Percentiles rank a stretch among this genome's conserved stretches.
Conservation (phyloP, 2,329 filamentous ascomycete genomes). For the Pseudogymnoascus sp. region DNA sequence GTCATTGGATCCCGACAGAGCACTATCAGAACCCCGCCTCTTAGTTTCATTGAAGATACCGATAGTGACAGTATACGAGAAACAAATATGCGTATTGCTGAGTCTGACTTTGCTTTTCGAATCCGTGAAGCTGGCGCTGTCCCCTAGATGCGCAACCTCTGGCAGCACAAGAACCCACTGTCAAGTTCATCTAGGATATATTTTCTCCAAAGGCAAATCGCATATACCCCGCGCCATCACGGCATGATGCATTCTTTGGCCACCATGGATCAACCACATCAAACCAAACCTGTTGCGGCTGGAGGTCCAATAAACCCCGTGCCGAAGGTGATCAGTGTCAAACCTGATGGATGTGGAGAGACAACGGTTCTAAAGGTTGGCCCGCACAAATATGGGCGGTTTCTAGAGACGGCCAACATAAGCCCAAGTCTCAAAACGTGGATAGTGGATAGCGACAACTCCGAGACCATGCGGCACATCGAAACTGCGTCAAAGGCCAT, state of each 20-base stretch:
- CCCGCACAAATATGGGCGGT: background rate
- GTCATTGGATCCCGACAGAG: background rate
- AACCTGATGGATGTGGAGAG: background rate
- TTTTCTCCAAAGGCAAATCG: background rate
- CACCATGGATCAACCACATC: background rate
- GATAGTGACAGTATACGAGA: background rate
- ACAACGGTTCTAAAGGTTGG: background rate
- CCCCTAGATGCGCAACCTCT: constrained; percentile 1
- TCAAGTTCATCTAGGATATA: background rate
- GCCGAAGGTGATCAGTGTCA: background rate
- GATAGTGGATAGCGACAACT: background rate
- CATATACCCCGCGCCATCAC: background rate
- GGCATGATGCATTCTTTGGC: background rate
- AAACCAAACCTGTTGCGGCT: background rate
- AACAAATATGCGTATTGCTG: background rate
- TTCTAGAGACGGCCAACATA: background rate
- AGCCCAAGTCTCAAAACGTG: background rate
- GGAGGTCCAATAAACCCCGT: background rate
- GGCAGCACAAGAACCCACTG: background rate
- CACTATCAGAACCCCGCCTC: background rate
- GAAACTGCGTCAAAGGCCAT: constrained; percentile 54
- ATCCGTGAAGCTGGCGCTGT: background rate
- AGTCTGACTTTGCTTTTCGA: background rate
- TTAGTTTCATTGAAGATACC: background rate
- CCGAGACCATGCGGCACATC: background rate